Evolutionary conservation across 495 filamentous ascomycete genomes (phyloP).

Genomic region (Talaromyces stipitatus): DNA sequence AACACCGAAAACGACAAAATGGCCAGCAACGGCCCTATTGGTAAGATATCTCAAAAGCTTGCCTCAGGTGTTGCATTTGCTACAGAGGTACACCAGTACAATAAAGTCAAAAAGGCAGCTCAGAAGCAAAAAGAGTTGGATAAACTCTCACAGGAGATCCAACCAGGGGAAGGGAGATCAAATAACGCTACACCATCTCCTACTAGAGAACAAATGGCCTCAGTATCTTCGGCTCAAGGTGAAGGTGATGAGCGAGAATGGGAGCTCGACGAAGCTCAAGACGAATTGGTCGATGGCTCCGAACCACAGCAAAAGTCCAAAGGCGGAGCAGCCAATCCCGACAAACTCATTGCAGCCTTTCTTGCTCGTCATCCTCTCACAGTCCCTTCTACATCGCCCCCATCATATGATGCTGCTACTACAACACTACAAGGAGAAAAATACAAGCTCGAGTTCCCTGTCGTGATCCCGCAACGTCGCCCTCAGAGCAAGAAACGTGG

Average conservation of each 20-base stretch:
- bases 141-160: slow-evolving; percentile 1
- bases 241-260: slow-evolving; percentile 34
- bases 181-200: slow-evolving; percentile 14
- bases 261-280: slow-evolving; percentile 38
- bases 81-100: slow-evolving; percentile 28
- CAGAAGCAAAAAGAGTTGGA: slow-evolving; percentile 9
- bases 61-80: slow-evolving; percentile 38
- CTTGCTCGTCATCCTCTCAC: slow-evolving; percentile 11
- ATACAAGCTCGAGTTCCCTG: slow-evolving; percentile 30
- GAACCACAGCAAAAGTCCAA: slow-evolving; percentile 9
- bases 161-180: not conserved
- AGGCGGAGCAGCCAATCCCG: slow-evolving; percentile 5
- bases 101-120: slow-evolving; percentile 20
- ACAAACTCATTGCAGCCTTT: slow-evolving; percentile 17
- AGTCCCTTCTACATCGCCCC: not conserved
- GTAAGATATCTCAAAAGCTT: slow-evolving; percentile 9
- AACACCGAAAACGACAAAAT: not conserved
- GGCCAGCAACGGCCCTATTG: not conserved
- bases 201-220: slow-evolving; percentile 4
- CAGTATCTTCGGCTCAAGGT: slow-evolving; percentile 12
- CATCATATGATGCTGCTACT: not conserved
- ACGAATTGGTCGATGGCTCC: slow-evolving; percentile 8
- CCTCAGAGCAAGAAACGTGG: slow-evolving; percentile 21
- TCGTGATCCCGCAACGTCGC: slow-evolving; percentile 27
- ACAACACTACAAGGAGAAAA: slow-evolving; percentile 9